Base-by-base conservation (phyloP, 768 basidiomycete species). In the Mycena sanguinolenta region DNA sequence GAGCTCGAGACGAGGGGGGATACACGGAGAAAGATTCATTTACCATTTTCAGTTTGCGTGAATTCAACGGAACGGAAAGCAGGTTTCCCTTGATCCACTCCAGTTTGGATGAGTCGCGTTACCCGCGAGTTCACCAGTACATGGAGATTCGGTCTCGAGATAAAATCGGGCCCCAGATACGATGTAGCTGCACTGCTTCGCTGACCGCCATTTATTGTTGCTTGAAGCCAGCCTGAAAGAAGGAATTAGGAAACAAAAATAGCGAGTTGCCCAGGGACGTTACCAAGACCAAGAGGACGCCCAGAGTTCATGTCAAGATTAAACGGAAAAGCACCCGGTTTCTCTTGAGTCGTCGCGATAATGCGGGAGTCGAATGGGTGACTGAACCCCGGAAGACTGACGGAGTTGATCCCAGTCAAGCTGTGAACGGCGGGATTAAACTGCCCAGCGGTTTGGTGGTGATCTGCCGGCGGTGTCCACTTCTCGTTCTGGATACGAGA, bases 251-350 rank as follows among this genome's bases (percentile, higher is more conserved):
- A 19, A 8, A 17, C 19, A 13, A 21, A 34, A 8, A 32, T 7
- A 52, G 65, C 74, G n/a, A n/a, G n/a, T n/a, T n/a, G n/a, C n/a
- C n/a, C n/a, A n/a, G n/a, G n/a, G n/a, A n/a, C n/a, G n/a, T 66
- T 55, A 83, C 82, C 79, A 19, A 82, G 42, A 21, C 84, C 84
- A 3, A 83, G 71, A 0, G 72, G 69, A 19, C 74, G 74, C 7
- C 85, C 83, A 2, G 77, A 78, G 34, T 85, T 82, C 62, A 79
- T 72, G 67, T 84, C 82, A 10, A 73, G 13, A 52, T 82, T 82
- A 74, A 77, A 85, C 0, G 81, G 78, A 65, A 84, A 87, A 42
- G 80, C 77, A 1, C 52, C 58, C 0, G 64, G 46, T 2, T 80
- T 61, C 58, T 81, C 71, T 21, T 71, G 30, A 0, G 79, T 78